Evolutionary conservation across 495 filamentous ascomycete genomes (phyloP).

Genomic region (Aspergillus ostianus): DNA sequence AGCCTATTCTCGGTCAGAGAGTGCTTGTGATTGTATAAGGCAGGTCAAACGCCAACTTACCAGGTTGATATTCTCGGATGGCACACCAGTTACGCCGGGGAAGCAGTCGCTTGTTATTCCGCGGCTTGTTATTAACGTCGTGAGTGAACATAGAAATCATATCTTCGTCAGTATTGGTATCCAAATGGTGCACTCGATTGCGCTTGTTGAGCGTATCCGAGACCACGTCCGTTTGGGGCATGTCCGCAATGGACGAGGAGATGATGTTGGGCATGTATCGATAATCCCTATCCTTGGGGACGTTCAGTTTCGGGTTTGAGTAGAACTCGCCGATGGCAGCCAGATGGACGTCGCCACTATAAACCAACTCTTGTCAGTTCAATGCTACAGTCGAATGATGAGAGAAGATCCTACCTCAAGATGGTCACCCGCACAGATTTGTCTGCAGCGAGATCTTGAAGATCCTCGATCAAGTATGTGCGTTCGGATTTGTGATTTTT

Average conservation of each 20-base stretch:
- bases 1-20: slow-evolving; percentile 27
- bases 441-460: slow-evolving; percentile 87
- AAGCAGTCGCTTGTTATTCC: slow-evolving; percentile 90
- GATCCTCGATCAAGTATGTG: slow-evolving; percentile 78
- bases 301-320: slow-evolving; percentile 73
- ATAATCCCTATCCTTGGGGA: slow-evolving; percentile 82
- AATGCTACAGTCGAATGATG: neutral
- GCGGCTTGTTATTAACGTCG: slow-evolving; percentile 81
- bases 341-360: slow-evolving; percentile 86
- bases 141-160: slow-evolving; percentile 90
- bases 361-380: slow-evolving; percentile 9
- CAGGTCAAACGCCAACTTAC: slow-evolving; percentile 25
- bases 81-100: slow-evolving; percentile 93
- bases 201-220: slow-evolving; percentile 90
- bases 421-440: slow-evolving; percentile 92
- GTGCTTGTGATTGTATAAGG: neutral
- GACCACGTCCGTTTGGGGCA: slow-evolving; percentile 83
- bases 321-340: slow-evolving; percentile 93
- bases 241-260: slow-evolving; percentile 88
- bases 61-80: slow-evolving; percentile 78
- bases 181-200: slow-evolving; percentile 83
- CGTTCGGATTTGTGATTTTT: slow-evolving; percentile 89
- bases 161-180: slow-evolving; percentile 79
- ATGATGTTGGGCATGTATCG: slow-evolving; percentile 92
- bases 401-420: slow-evolving; percentile 53